Conservation (phyloP, 805 yeast species). For the Lachancea quebecensis region DNA sequence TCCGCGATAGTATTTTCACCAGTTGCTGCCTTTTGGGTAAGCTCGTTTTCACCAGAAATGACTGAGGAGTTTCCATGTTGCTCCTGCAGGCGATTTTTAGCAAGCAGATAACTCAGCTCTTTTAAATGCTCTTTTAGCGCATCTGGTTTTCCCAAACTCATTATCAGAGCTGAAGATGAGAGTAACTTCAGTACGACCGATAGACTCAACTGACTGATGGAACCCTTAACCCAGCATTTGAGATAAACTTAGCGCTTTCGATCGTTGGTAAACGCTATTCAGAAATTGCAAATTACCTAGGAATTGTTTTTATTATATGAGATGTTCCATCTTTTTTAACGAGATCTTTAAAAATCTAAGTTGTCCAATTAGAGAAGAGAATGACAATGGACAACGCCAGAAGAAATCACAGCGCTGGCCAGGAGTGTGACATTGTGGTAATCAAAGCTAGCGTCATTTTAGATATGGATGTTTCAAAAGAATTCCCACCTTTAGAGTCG, state of each 20-base stretch:
- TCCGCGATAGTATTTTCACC: too few relatives aligned
- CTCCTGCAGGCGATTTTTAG: background rate
- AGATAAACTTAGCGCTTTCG: too few relatives aligned
- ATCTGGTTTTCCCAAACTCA: background rate
- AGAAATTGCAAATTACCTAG: too few relatives aligned
- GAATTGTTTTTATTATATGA: too few relatives aligned
- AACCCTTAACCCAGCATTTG: too few relatives aligned
- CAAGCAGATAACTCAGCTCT: slow-evolving; percentile 2
- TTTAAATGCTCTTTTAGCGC: background rate
- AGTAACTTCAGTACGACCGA: background rate
- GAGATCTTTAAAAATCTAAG: slow-evolving; percentile 3
- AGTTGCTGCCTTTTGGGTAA: too few relatives aligned
- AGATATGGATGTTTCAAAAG: slow-evolving; percentile 8
- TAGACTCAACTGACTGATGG: background rate
- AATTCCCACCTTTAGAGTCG: slow-evolving; percentile 17
- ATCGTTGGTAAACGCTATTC: too few relatives aligned
- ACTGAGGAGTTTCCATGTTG: background rate
- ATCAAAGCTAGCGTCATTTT: background rate
- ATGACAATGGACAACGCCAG: background rate
- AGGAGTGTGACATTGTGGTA: background rate
- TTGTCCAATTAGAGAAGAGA: slow-evolving; percentile 9
- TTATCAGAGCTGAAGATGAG: too few relatives aligned
- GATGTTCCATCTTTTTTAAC: background rate
- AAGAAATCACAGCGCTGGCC: background rate
- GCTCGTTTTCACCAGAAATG: too few relatives aligned